Evolutionary conservation across 257 asterid species (phyloP).

Genomic region (Solanum neorickii): DNA sequence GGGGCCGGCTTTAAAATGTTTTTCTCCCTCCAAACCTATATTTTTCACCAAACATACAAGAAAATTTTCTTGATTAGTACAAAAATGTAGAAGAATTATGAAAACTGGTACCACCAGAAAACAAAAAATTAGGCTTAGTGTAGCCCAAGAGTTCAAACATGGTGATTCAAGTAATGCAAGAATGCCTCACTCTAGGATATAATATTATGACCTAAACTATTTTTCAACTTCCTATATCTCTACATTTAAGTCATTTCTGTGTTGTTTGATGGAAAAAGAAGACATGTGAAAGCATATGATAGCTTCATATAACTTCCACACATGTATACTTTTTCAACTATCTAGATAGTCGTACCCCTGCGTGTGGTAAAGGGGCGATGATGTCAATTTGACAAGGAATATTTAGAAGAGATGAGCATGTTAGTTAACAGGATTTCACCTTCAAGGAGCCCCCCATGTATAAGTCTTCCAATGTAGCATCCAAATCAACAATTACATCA

Average conservation of each 20-base stretch:
- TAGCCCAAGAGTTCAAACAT: background rate
- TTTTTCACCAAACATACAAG: background rate
- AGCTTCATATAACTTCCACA: background rate
- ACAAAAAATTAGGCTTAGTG: background rate
- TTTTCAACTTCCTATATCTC: background rate
- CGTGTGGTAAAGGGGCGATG: background rate
- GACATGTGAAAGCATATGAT: background rate
- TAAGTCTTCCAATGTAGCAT: constrained; percentile 88
- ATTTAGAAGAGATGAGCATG: background rate
- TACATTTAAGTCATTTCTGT: background rate
- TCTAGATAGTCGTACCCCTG: background rate
- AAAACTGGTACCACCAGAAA: background rate
- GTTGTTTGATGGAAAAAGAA: background rate
- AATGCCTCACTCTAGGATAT: background rate
- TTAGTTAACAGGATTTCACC: constrained; percentile 27
- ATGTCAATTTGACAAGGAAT: background rate
- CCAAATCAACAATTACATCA: constrained; percentile 85
- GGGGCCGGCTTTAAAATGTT: constrained; percentile 83
- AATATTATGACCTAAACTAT: background rate
- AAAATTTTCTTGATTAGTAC: background rate
- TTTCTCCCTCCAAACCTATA: constrained; percentile 97
- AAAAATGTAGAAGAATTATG: background rate
- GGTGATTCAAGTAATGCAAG: background rate
- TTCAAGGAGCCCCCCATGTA: constrained; percentile 91
- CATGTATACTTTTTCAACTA: background rate